Evolutionary conservation across 768 basidiomycete species (phyloP), one percentile per base, ranked within the genome.

Genomic region (Naganishia antarctica): DNA sequence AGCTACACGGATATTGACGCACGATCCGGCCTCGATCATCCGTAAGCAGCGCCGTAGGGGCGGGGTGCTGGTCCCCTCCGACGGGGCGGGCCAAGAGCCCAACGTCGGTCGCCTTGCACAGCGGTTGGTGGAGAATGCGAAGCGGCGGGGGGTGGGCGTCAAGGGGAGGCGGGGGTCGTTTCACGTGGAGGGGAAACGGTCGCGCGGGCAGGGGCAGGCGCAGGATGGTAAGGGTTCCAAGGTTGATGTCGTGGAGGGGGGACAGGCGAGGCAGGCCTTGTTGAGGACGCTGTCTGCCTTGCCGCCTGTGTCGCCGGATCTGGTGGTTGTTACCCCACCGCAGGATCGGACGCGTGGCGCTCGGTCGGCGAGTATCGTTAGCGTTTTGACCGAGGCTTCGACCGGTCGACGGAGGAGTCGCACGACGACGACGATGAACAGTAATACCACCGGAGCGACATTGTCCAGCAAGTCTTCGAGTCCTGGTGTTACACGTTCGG

Each of bases 1-100:
- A 4, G 75, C 75, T 3, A 76, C 75, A 6, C 69, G 74, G 61
- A 47, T 61, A 26, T 32, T 61, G 46, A 61, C 60, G 25, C 29
- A 28, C 9, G 60, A 61, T 45, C 26, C 28, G 18, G 26, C 21
- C 18, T 61, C 60, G 13, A 26, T 61, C 59, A 18, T 60, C 25
- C 21, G 40, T 18, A 60, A 13, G 15, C 2, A 1, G 29, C 13
- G 44, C 8, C 9, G 45, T 23, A 64, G 70, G 60, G 16, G 23
- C 12, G 49, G 34, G 18, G 3, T 2, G 32, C 3, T 16, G 21
- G 2, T 18, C 28, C 8, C 40, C 32, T 32, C 18, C 31, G 5
- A 21, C 29, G 18, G 3, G 12, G 21, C 32, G 40, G 21, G 50
- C 21, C 15, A 43, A 34, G n/a, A 53, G 40, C 34, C 12, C 45